Evolutionary conservation across 345 rosid species (phyloP), one percentile per base, ranked within the genome.

Genomic region (Noccaea caerulescens): DNA sequence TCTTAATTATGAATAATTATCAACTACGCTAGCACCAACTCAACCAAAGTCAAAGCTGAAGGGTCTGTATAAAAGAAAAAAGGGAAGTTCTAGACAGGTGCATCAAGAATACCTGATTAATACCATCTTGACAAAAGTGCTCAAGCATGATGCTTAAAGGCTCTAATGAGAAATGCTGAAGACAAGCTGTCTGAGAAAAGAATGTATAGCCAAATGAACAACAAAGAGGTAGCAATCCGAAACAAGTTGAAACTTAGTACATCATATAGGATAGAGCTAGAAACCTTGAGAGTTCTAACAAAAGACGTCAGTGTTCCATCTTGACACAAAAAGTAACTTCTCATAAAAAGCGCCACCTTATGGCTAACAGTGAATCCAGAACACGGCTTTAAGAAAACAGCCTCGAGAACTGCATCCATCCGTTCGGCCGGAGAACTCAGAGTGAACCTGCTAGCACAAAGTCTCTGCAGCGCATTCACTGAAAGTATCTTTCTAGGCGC

Each of bases 261-360:
- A 66, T 37, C 52, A 58, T n/a, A 54, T 16, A 33, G 58, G 43
- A 57, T 60, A 36, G 41, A 49, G 66, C 72, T 65, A 55, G 81
- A 16, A 58, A 93, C 97, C 99, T 94, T 94, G 58, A 94, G 79
- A 66, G 95, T 86, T 84, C 90, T 86, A 52, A 89, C 69, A 72
- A 94, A 91, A 54, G 97, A 84, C 69, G 93, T 89, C 60, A 91
- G 61, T 5, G 97, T 88, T 72, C 99, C 99, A 84, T 91, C 97
- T 70, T 86, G 91, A 72, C 79, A 83, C 62, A 72, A 65, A 76
- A 94, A 91, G 78, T 91, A 88, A 72, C 83, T 88, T 77, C 90
- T 88, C 89, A 91, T 41, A 77, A 86, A 85, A 64, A 61, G 77
- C 43, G 93, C 90, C 61, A 91, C 91, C 66, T 83, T 84, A 69